These are phyloP conservation scores for Pyricularia pennisetigena DNA, from an alignment of 2,329 filamentous ascomycete genomes.

Conservation along the genomic window DNA sequence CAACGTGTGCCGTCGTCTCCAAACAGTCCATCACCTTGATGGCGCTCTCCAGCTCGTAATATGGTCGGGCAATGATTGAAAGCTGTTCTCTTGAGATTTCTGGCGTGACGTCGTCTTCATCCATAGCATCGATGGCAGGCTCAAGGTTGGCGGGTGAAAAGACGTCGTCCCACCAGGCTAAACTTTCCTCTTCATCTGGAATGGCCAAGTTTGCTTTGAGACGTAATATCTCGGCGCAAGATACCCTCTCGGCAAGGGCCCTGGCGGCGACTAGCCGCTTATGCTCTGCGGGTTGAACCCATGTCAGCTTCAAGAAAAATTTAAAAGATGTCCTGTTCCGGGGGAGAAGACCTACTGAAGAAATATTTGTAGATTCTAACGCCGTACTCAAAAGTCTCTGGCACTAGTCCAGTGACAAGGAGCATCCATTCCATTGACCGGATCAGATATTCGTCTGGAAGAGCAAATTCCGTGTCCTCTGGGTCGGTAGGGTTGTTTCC, in stretches of 20 bases:
- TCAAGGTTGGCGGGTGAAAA: constrained; percentile 26
- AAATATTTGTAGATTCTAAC: constrained; percentile 74
- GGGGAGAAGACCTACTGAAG: constrained; percentile 53
- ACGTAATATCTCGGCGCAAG: constrained; percentile 37
- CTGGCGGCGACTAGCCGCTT: constrained; percentile 45
- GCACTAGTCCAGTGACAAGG: constrained; percentile 46
- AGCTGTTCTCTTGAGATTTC: constrained; percentile 31
- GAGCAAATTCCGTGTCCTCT: constrained; percentile 44
- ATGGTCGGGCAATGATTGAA: constrained; percentile 46
- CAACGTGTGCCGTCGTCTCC: constrained; percentile 53
- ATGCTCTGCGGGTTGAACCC: constrained; percentile 25
- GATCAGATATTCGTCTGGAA: constrained; percentile 62
- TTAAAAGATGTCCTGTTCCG: neutral
- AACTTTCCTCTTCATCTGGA: constrained; percentile 22
- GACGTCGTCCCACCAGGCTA: constrained; percentile 23
- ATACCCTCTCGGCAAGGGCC: constrained; percentile 38
- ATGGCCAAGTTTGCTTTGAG: constrained; percentile 23
- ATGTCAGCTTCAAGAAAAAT: neutral
- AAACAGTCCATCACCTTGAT: constrained; percentile 56
- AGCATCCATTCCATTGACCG: constrained; percentile 78
- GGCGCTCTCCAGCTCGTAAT: constrained; percentile 60
- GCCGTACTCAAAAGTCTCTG: constrained; percentile 32
- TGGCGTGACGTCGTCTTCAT: constrained; percentile 22
- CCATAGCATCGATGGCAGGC: constrained; percentile 16
- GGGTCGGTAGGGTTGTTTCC: constrained; percentile 50